Evolutionary conservation across 805 yeast genomes (phyloP), one percentile per base, ranked within the genome.

Genomic region (Wickerhamomyces mucosus): DNA sequence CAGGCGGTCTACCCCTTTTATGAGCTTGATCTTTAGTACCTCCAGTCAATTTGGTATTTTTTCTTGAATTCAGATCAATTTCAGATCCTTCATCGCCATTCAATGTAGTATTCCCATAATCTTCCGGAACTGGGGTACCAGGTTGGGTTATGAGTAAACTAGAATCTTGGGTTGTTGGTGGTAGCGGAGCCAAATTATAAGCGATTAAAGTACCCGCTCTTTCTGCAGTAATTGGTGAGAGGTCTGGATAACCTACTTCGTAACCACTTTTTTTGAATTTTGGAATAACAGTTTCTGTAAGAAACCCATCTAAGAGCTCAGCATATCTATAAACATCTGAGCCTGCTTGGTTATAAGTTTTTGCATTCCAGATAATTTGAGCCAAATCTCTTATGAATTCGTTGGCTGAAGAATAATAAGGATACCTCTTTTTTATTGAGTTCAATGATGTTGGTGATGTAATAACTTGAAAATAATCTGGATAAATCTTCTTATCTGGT

Each of bases 301-400:
- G 49, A 28, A 48, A 65, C n/a, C 56, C 59, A 24, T 65, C 72
- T 13, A 63, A 35, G 5, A 59, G 74, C 1, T 57, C 72, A 0
- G 77, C 96, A 44, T 79, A 81, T 16, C 64, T 63, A 55, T 79
- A 81, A 32, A 81, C 78, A 13, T 61, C 61, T 1, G 86, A 73
- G 11, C 67, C 75, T 39, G 75, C 76, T 36, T 75, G 75, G 55
- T 89, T 89, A 56, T 78, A 89, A 28, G 78, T 71, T 38, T 83
- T 72, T 3, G 96, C 96, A 50, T 89, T 89, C 86, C 94, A 84
- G 1, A 84, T 71, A 32, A 89, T 80, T 53, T 83, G 94, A 1
- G 79, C 84, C 37, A 88, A 51, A 53, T 88, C 96, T 35, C 63
- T 68, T 22, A 88, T 59, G 53, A 84, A 86, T 27, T 74, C 77